Evolutionary conservation across 805 yeast genomes (phyloP), one percentile per base, ranked within the genome.

Genomic region (Candida wancherniae): DNA sequence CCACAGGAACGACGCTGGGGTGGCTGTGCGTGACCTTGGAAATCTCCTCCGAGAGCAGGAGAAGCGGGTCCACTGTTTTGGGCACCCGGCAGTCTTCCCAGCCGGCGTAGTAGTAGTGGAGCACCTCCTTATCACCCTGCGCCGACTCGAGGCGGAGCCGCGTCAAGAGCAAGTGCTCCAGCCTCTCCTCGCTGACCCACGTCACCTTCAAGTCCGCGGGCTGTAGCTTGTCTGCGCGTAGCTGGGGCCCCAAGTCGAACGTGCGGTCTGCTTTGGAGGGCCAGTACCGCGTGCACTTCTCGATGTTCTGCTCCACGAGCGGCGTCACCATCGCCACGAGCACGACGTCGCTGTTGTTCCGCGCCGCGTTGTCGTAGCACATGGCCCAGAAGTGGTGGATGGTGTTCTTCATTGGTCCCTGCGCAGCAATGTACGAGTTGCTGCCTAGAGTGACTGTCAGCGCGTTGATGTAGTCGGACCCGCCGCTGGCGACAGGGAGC

Each of bases 391-490:
- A 88, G 53, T 90, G 95, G 13, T 76, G 77, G 15, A 80, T 69
- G 0, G 97, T 90, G 22, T 70, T 69, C 2, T 52, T 54, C 37
- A 84, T 56, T 3, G 98, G 98, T 2, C 96, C 98, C 55, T 90
- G 96, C 1, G 94, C 73, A 0, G 95, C 96, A 46, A 88, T 84
- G 50, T 78, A 82, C n/a, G 39, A 27, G 24, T 13, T 24, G 22
- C 19, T 28, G 16, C 26, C 39, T 13, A 62, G 35, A 3, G 33
- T 24, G 15, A 63, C 48, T 31, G 52, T 48, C 15, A 67, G 61
- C 8, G 71, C 71, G 41, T 65, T 65, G 21, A 62, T 60, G 39
- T 63, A 65, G 40, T 64, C 67, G 11, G 39, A 34, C 5, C 29
- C 36, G 8, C 27, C 36, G 10, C 13, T 19, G 2, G 8, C 6